Conservation (phyloP, 768 basidiomycete species). For the Pulveroboletus frians region DNA sequence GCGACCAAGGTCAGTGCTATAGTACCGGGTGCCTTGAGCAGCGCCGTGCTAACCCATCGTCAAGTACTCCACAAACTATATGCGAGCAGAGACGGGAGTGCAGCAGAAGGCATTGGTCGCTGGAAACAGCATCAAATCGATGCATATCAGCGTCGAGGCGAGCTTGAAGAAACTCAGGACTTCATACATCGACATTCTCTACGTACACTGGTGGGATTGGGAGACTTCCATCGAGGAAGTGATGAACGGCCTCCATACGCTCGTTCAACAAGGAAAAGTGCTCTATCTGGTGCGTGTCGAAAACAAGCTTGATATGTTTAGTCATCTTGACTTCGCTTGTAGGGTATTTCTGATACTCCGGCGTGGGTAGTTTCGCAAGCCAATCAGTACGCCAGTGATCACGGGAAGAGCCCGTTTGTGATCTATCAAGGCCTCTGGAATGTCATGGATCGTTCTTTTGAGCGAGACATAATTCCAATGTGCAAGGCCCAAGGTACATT, state of each 20-base stretch:
- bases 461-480: conserved; percentile 48
- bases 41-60: background rate
- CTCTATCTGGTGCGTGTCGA: conserved; percentile 33
- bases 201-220: conserved; percentile 52
- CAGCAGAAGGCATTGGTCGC: conserved; percentile 24
- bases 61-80: conserved; percentile 22
- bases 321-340: background rate
- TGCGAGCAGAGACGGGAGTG: conserved; percentile 12
- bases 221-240: conserved; percentile 42
- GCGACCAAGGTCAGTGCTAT: conserved; percentile 37
- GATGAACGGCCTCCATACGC: conserved; percentile 40
- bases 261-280: conserved; percentile 42
- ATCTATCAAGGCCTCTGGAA: conserved; percentile 50
- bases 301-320: background rate
- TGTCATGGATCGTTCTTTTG: conserved; percentile 42
- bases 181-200: conserved; percentile 54
- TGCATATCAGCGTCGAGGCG: conserved; percentile 31
- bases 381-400: conserved; percentile 47
- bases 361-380: conserved; percentile 47
- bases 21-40: background rate
- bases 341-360: conserved; percentile 43
- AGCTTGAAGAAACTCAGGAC: conserved; percentile 50
- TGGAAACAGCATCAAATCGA: conserved; percentile 37
- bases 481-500: conserved; percentile 29
- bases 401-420: conserved; percentile 46